A percentile compares a stretch with the other conserved stretches of the same genome.
phyloP scores from a whole-genome alignment of 345 rosid genomes.

The Hibiscus trionum region DNA sequence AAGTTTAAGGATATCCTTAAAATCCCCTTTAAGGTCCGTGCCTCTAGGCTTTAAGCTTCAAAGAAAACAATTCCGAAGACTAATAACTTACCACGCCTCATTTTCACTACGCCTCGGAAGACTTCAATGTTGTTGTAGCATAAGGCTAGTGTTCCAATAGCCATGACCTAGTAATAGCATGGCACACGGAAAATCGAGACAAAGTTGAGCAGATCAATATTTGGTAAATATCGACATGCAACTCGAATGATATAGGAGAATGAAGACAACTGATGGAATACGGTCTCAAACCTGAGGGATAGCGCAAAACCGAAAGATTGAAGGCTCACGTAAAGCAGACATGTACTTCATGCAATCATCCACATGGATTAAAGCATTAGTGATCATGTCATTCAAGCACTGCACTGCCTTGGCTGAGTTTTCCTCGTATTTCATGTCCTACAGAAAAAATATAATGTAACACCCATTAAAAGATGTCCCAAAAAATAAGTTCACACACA shows the following conservation, averaged over 20 bases:
- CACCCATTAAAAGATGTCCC: neutral
- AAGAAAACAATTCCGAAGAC: neutral
- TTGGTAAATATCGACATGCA: neutral
- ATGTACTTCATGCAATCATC: constrained; percentile 81
- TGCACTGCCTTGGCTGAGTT: constrained; percentile 77
- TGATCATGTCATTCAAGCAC: constrained; percentile 93
- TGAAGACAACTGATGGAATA: neutral
- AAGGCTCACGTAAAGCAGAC: constrained; percentile 53
- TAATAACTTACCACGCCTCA: constrained; percentile 84
- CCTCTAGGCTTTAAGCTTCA: neutral
- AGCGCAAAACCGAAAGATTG: constrained; percentile 84
- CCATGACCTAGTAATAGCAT: constrained; percentile 62
- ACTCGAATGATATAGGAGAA: neutral
- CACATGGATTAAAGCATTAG: constrained; percentile 65
- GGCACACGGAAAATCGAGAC: neutral
- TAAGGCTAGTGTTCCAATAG: constrained; percentile 86
- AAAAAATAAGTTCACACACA: neutral
- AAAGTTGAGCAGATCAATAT: neutral
- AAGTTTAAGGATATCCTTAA: neutral
- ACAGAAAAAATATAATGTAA: constrained; percentile 3
- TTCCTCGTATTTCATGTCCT: constrained; percentile 86
- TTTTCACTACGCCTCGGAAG: constrained; percentile 88
- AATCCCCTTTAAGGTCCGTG: neutral
- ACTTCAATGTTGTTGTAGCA: constrained; percentile 89
- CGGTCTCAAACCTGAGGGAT: constrained; percentile 62